Evolutionary conservation across 441 rosid species (phyloP).

Genomic region (Adansonia rubrostipa): DNA sequence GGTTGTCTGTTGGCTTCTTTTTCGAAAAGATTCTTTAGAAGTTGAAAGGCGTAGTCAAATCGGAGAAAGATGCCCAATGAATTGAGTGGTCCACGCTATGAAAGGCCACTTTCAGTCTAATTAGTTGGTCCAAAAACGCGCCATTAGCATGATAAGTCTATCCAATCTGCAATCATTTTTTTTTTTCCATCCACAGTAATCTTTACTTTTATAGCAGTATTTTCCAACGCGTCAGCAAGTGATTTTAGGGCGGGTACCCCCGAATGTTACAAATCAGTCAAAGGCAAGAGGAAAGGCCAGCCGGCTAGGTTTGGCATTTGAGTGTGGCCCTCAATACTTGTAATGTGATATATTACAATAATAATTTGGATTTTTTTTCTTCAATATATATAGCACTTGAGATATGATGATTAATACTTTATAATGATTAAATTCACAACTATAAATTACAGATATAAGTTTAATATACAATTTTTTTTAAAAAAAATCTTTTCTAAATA

Average conservation of each 20-base stretch:
- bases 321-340: too few relatives aligned
- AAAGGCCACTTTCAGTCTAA: neutral
- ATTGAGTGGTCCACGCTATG: neutral
- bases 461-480: too few relatives aligned
- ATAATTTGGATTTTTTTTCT: too few relatives aligned
- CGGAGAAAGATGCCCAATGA: neutral
- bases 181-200: neutral
- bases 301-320: too few relatives aligned
- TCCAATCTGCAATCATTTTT: neutral
- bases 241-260: too few relatives aligned
- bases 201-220: neutral
- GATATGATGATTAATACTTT: too few relatives aligned
- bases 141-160: neutral
- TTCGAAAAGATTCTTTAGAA: neutral
- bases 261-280: too few relatives aligned
- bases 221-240: neutral
- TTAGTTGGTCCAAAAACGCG: neutral
- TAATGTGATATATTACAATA: too few relatives aligned
- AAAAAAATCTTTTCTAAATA: too few relatives aligned
- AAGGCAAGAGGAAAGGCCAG: neutral
- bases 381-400: too few relatives aligned
- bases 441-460: too few relatives aligned
- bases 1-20: constrained; percentile 20
- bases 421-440: too few relatives aligned
- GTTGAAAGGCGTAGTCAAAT: neutral